These are phyloP conservation scores for barrel medic (Medicago truncatula) DNA, from an alignment of 306 rosid species.

Conservation along the genomic window MtrunA17r5.0-ANR NC_053044.1:29262501-29263000, in stretches of 20 bases:
- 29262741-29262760: no score
- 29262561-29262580: constrained; percentile 15
- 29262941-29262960: constrained; percentile 68
- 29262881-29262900: background rate
- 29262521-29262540: constrained; percentile 26
- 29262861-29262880: no score
- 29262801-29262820: no score
- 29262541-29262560: background rate
- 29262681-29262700: no score
- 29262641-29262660: no score
- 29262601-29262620: background rate
- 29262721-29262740: no score
- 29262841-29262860: no score
- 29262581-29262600: background rate
- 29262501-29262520: background rate
- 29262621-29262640: background rate
- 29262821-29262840: no score
- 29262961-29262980: constrained; percentile 61
- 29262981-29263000: constrained; percentile 66
- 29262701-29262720: no score
- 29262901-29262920: background rate
- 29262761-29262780: no score
- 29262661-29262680: no score
- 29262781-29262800: no score
- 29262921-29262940: background rate